These are phyloP conservation scores for Pythium aphanidermatum DNA, from an alignment of 352 stramenopile genomes.

Conservation along the genomic window DNA sequence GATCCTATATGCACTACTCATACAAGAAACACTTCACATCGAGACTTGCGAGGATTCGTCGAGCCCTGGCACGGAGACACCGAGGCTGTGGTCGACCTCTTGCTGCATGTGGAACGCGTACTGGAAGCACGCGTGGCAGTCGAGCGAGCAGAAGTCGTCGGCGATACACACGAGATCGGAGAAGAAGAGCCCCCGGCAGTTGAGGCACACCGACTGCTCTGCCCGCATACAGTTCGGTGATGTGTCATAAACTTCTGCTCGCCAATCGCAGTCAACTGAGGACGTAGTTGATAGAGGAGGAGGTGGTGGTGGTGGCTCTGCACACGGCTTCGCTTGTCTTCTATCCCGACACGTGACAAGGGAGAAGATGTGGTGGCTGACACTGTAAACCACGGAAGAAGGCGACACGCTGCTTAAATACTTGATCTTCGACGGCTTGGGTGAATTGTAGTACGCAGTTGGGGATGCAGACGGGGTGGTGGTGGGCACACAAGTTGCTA, in stretches of 20 bases:
- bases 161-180: background rate
- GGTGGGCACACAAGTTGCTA: no score
- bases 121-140: slow-evolving; percentile 5
- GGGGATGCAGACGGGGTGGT: no score
- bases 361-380: background rate
- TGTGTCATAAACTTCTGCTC: no score
- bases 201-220: slow-evolving; percentile 2
- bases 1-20: slow-evolving; percentile 2
- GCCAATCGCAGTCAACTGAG: background rate
- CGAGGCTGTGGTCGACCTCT: slow-evolving; percentile 1
- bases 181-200: slow-evolving; percentile 10
- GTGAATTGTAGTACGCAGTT: no score
- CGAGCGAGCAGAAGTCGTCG: slow-evolving; percentile 6
- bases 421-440: background rate
- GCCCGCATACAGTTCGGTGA: background rate
- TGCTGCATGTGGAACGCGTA: background rate
- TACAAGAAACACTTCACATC: background rate
- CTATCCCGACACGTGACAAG: background rate
- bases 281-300: background rate
- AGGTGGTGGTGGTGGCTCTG: background rate
- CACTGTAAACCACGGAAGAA: background rate
- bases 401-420: background rate
- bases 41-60: background rate
- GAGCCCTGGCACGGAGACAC: background rate
- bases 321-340: background rate